Evolutionary conservation across 257 asterid genomes (phyloP).

Genomic region (Cordia subcordata): DNA sequence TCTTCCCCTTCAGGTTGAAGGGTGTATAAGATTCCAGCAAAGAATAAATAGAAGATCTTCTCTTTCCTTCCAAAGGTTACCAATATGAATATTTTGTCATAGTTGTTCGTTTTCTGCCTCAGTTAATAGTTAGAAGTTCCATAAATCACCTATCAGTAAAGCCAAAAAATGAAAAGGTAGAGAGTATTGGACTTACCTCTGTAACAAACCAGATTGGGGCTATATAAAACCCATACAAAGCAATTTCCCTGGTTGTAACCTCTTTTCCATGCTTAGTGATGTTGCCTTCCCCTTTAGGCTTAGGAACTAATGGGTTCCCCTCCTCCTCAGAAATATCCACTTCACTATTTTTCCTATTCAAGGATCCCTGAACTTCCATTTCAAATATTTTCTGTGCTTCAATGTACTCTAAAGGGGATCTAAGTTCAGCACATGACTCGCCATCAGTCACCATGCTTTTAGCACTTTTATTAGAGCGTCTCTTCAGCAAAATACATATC

Average conservation of each 20-base stretch:
- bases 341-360: slow-evolving; percentile 60
- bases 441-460: slow-evolving; percentile 22
- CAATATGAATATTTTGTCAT: not conserved
- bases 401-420: slow-evolving; percentile 58
- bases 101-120: not conserved
- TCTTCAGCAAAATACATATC: slow-evolving; percentile 47
- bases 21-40: not conserved
- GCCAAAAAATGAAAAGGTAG: slow-evolving; percentile 1
- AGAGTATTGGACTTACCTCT: slow-evolving; percentile 48
- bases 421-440: slow-evolving; percentile 28
- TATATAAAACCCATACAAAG: slow-evolving; percentile 76
- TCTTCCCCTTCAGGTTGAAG: too few species aligned
- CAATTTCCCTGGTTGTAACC: slow-evolving; percentile 71
- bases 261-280: slow-evolving; percentile 40
- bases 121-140: not conserved
- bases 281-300: slow-evolving; percentile 31
- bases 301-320: slow-evolving; percentile 59
- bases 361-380: slow-evolving; percentile 58
- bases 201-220: slow-evolving; percentile 99
- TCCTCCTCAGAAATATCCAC: slow-evolving; percentile 55
- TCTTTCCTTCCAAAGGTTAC: not conserved
- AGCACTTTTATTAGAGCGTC: slow-evolving; percentile 33
- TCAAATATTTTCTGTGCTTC: slow-evolving; percentile 60
- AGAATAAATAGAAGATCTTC: not conserved
- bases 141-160: not conserved